Evolutionary conservation across 495 filamentous ascomycete genomes (phyloP), one percentile per base, ranked within the genome.

Genomic region (Penicillium soppii): DNA sequence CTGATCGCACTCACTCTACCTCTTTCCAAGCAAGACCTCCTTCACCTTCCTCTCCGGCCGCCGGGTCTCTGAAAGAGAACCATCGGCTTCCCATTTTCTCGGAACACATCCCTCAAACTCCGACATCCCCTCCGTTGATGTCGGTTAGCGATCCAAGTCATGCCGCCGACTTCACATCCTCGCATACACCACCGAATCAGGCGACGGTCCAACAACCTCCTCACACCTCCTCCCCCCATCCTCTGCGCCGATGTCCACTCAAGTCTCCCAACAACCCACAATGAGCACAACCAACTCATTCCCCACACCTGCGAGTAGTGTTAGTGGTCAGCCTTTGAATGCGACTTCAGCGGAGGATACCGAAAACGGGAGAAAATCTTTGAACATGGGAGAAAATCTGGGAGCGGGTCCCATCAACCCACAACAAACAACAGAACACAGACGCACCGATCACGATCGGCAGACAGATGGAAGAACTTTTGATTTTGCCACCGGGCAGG

Each of bases 101-200:
- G 64, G 68, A 74, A 51, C 66, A 68, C 33, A 67, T 66, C 32
- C 74, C 72, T 37, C 73, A 72, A 59, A 70, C 74, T 30, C 74
- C 72, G 60, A 69, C 66, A 67, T 76, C 74, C 22, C 73, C 74
- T 74, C 69, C 72, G 73, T 77, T 76, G 72, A 77, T 77, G 74
- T 76, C 73, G 69, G 72, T 76, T 63, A 71, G 69, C 63, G 68
- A 74, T 66, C 66, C 65, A 57, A 75, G 66, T 55, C 67, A 77
- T 77, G 74, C 67, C 69, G 66, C 67, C 63, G 67, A 67, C 60
- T 63, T 76, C 63, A 58, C 64, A 67, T 66, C 71, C 60, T 65
- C 68, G 61, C 73, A 76, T 63, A 64, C 71, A 67, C 71, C 69
- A 67, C 67, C 70, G 52, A 69, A 67, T 59, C 68, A 72, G 73